Percentiles rank a stretch among this genome's conserved stretches.
Conservation (phyloP, 352 stramenopile genomes). For the Phytophthora podocarpi region DNA sequence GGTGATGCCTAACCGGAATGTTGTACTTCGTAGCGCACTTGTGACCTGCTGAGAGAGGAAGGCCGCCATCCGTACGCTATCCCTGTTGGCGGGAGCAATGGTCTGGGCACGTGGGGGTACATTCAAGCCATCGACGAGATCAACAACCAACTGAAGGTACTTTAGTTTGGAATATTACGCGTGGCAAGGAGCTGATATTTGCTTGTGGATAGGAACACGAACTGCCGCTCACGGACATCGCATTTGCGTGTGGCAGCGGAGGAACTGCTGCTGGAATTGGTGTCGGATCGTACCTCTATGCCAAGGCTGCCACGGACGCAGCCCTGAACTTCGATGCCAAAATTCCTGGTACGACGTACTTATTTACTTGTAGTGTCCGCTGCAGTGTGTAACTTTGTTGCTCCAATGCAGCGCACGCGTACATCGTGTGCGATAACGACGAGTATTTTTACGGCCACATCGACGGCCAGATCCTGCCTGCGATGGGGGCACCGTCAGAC, state of each 20-base stretch:
- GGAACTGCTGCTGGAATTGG: conserved; percentile 81
- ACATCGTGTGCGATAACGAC: conserved; percentile 88
- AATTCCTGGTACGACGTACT: conserved; percentile 34
- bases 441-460: conserved; percentile 88
- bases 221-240: conserved; percentile 75
- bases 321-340: conserved; percentile 50
- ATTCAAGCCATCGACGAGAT: conserved; percentile 92
- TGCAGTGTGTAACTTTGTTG: background rate
- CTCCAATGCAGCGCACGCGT: conserved; percentile 57
- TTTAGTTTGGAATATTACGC: background rate
- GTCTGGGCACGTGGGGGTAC: conserved; percentile 93
- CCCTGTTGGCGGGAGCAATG: conserved; percentile 91
- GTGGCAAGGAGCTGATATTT: background rate
- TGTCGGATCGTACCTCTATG: conserved; percentile 73
- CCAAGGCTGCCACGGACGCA: conserved; percentile 31
- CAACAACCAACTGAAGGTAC: conserved; percentile 69
- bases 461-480: conserved; percentile 68
- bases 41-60: conserved; percentile 58
- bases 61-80: conserved; percentile 80
- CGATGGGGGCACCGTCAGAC: conserved; percentile 57
- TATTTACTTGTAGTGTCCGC: background rate
- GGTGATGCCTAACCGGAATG: background rate
- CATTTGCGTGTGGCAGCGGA: conserved; percentile 85
- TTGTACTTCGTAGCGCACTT: conserved; percentile 45
- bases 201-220: conserved; percentile 40